Base-by-base conservation (phyloP, 768 basidiomycete species). In the Boletus tylopilopsis region DNA sequence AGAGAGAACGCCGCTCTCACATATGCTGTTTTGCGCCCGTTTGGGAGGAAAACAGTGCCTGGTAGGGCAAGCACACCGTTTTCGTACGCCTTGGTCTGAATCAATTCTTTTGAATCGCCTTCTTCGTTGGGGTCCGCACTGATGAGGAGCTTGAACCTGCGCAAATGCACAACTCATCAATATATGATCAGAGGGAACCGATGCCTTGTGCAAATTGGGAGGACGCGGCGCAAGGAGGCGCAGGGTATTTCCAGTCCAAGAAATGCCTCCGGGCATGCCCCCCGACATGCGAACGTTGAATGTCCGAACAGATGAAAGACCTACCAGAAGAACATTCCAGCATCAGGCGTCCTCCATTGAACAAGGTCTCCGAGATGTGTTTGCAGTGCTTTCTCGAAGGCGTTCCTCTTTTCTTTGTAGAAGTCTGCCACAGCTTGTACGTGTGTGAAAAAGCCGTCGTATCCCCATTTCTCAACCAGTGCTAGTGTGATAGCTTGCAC, bases 271-370 rank as follows among this genome's bases (percentile, higher is more conserved):
- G 22, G 38, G 32, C 47, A 46, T 21, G 41, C 38, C 33, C 46
- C n/a, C 40, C 18, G 27, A 54, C 45, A 48, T 27, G 41, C 37
- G n/a, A 34, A 34, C 36, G 15, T 27, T 36, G 42, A 49, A 47
- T 48, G 22, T 45, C 51, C 50, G 42, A 46, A 54, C 19, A 44
- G 51, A 57, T 42, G 10, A 32, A 42, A 42, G 38, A 62, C 81
- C 22, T 34, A 84, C 87, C 90, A 94, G 65, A 91, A 83, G 74
- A 95, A 94, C 89, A 94, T 89, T 54, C 90, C 88, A 21, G 87
- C 81, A 58, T 84, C 82, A 9, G 89, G 90, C 0, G 73, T 67
- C 46, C 63, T 71, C 85, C 85, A 87, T 65, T 85, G 81, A 16
- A 83, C 91, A 27, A 94, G 72, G 3, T 83, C 90, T 42, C 73